A percentile compares a stretch with the other conserved stretches of the same genome.
These are phyloP conservation scores for Thelonectria discophora DNA, from an alignment of 2,329 filamentous ascomycete species.

Conservation along the genomic window DNA sequence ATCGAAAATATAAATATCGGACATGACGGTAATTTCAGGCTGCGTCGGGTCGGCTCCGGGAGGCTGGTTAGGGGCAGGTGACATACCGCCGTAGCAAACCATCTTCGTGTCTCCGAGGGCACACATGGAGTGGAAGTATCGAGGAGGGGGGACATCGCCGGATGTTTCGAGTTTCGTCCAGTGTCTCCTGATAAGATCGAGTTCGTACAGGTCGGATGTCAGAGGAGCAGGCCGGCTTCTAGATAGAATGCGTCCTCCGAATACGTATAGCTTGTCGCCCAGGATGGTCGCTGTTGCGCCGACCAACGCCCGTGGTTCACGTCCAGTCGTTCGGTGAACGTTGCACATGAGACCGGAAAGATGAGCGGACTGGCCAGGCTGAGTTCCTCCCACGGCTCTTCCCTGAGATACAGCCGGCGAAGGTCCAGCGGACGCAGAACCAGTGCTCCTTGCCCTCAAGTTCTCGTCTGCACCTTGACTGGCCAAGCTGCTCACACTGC, in stretches of 20 bases:
- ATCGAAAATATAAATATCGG: conserved; percentile 96
- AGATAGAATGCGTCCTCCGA: conserved; percentile 89
- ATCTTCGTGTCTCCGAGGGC: conserved; percentile 92
- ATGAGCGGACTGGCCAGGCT: conserved; percentile 61
- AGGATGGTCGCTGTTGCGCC: conserved; percentile 95
- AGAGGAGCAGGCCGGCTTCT: conserved; percentile 80
- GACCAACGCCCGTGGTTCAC: conserved; percentile 89
- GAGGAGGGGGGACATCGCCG: conserved; percentile 87
- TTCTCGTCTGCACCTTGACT: conserved; percentile 59
- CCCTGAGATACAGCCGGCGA: conserved; percentile 61
- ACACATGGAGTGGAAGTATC: conserved; percentile 98
- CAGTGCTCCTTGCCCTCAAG: conserved; percentile 61
- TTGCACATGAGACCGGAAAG: conserved; percentile 75
- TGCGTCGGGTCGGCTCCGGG: conserved; percentile 63
- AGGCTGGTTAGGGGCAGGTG: conserved; percentile 70
- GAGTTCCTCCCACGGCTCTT: conserved; percentile 52
- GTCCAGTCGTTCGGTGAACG: conserved; percentile 85
- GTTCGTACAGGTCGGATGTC: conserved; percentile 90
- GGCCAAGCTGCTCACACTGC: conserved; percentile 58
- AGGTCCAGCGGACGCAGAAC: conserved; percentile 63
- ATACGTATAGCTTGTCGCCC: conserved; percentile 96
- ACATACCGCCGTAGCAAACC: conserved; percentile 99
- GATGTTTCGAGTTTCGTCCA: conserved; percentile 89
- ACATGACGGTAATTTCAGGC: conserved; percentile 95
- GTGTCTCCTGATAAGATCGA: conserved; percentile 89